Conservation (phyloP, 345 rosid species). For the Turritis glabra region DNA sequence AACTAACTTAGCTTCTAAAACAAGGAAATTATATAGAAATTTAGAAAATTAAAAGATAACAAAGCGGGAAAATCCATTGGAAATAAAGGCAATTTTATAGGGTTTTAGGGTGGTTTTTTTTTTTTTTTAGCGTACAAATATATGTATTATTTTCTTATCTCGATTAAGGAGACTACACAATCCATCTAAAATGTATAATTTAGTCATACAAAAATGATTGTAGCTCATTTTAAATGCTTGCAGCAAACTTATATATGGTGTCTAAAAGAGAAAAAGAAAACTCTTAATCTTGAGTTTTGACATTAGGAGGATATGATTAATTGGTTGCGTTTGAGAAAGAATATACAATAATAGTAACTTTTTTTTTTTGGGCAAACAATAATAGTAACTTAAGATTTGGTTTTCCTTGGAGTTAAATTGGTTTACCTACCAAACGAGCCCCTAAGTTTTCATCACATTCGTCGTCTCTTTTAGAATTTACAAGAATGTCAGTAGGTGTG, state of each 20-base stretch:
- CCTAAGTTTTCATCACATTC: neutral
- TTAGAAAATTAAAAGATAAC: neutral
- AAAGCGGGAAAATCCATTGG: neutral
- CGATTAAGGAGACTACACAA: neutral
- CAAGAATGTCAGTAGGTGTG: neutral
- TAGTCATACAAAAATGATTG: neutral
- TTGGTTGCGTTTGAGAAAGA: neutral
- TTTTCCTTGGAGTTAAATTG: conserved; percentile 33
- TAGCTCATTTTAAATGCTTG: neutral
- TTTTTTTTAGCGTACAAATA: neutral
- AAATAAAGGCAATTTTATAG: neutral
- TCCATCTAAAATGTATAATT: neutral
- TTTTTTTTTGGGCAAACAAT: no score
- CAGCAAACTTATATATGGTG: neutral
- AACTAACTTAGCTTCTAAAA: conserved; percentile 31
- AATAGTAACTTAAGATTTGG: conserved; percentile 15
- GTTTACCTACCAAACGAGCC: conserved; percentile 41
- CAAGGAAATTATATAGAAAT: neutral
- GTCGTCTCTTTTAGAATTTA: neutral
- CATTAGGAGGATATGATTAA: neutral
- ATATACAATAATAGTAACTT: conserved; percentile 11
- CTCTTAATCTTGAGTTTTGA: neutral
- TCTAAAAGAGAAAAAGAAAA: neutral
- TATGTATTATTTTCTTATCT: neutral
- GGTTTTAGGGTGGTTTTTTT: neutral